Evolutionary conservation across 2,329 filamentous ascomycete genomes (phyloP), one percentile per base, ranked within the genome.

Genomic region (Fusarium newnesense): DNA sequence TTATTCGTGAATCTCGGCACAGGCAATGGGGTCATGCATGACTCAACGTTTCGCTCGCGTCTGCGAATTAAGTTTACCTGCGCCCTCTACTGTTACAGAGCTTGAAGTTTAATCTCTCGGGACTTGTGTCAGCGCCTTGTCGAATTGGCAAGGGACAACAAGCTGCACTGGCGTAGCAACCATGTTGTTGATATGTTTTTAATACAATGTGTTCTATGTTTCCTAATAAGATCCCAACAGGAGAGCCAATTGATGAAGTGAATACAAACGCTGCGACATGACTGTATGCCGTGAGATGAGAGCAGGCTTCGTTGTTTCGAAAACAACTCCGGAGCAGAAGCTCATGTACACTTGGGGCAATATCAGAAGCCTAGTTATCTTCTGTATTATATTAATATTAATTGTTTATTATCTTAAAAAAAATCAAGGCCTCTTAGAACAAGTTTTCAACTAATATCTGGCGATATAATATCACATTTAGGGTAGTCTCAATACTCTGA

Each of bases 201-300:
- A 2, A 8, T 15, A 5, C 9, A 11, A 5, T 9, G 2, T 34
- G 2, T 10, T 24, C n/a, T 19, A 24, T 34, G 16, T 34, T 34
- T 30, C 18, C 11, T 11, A n/a, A 39, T 11, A 5, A 19, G 18
- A 19, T 39, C 6, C 19, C 4, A 5, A 19, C 7, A 13, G 5
- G 26, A 44, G 16, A 13, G 12, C 7, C 11, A 18, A 49, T 12
- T 4, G 4, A 2, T 19, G 7, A 0, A 28, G 21, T 4, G 4
- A 11, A 18, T 3, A 12, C 1, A 5, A 0, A 2, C 5, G 5
- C 15, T 24, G 2, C 2, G 2, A 8, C 7, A 15, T 9, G 7
- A 9, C 12, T 24, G 6, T 1, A 5, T 9, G 13, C 3, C 15
- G 4, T 2, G 13, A 4, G 13, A 42, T 4, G 9, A 24, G n/a